phyloP scores from a whole-genome alignment of 148 eudicot genomes.

The Cornus suecica region DNA sequence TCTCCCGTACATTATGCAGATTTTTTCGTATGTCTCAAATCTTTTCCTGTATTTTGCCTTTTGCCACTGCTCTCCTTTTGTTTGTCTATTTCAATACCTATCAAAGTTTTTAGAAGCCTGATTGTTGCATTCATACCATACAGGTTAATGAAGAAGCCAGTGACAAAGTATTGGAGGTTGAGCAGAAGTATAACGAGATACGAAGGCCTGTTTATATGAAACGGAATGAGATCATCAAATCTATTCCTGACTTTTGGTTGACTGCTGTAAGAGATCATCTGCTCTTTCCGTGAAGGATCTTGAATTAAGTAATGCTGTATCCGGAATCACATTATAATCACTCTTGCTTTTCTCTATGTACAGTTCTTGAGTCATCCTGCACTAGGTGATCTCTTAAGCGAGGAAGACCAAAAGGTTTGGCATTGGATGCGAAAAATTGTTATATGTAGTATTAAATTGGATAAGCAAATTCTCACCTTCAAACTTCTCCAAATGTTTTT shows the following conservation, averaged over 20 bases:
- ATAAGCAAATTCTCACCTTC: conserved; percentile 1
- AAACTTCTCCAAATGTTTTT: neutral
- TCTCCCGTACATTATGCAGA: too few species aligned
- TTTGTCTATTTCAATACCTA: neutral
- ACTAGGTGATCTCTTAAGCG: conserved; percentile 61
- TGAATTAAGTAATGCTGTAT: neutral
- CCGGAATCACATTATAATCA: neutral
- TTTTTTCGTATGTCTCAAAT: too few species aligned
- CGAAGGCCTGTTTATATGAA: conserved; percentile 72
- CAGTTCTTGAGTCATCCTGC: conserved; percentile 91
- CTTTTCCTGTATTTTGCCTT: neutral
- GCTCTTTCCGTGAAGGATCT: neutral
- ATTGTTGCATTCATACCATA: neutral
- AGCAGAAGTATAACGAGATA: conserved; percentile 71
- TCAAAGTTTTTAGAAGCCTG: neutral
- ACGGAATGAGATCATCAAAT: conserved; percentile 62
- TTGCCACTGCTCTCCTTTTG: neutral
- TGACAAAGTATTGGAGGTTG: conserved; percentile 74
- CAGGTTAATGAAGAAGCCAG: conserved; percentile 88
- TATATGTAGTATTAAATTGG: neutral
- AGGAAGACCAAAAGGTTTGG: conserved; percentile 80
- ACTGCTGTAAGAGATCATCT: conserved; percentile 61
- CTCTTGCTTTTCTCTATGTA: conserved; percentile 17
- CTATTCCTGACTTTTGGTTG: conserved; percentile 89
- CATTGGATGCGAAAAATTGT: neutral